phyloP scores from a whole-genome alignment of 495 filamentous ascomycete genomes.

The Margaritispora aquatica region DNA sequence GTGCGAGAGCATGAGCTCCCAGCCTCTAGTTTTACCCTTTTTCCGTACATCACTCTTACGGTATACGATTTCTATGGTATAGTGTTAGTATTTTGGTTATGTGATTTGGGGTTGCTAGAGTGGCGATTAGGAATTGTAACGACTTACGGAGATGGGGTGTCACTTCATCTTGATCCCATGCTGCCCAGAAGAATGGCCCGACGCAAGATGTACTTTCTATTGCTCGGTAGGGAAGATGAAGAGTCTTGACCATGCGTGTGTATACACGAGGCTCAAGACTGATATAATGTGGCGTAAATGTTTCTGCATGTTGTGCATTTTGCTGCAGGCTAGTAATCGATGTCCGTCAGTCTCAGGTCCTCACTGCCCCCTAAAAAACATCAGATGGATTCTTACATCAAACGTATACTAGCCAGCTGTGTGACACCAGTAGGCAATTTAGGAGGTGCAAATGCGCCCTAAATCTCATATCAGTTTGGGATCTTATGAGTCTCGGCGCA shows the following conservation, averaged over 20 bases:
- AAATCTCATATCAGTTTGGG: conserved; percentile 4
- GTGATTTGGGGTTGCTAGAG: not conserved
- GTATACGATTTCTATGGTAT: conserved; percentile 48
- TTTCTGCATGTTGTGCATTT: conserved; percentile 42
- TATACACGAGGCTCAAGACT: conserved; percentile 36
- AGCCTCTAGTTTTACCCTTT: conserved; percentile 49
- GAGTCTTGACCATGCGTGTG: conserved; percentile 32
- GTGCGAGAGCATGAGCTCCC: conserved; percentile 53
- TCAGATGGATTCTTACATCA: conserved; percentile 41
- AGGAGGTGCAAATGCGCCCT: conserved; percentile 44
- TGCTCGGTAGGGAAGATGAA: conserved; percentile 43
- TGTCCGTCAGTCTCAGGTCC: conserved; percentile 10
- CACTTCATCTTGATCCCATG: conserved; percentile 43
- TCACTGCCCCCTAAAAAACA: too few relatives aligned
- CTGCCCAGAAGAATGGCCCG: conserved; percentile 51
- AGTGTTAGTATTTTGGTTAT: not conserved
- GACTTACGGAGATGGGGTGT: conserved; percentile 44
- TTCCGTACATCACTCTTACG: conserved; percentile 52
- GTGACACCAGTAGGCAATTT: conserved; percentile 34
- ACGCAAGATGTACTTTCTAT: conserved; percentile 45
- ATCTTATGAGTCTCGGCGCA: not conserved
- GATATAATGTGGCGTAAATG: conserved; percentile 42
- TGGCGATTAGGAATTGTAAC: too few relatives aligned
- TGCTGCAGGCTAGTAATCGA: conserved; percentile 41
- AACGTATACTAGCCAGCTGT: conserved; percentile 36